Base-by-base conservation (phyloP, 1,284 basidiomycete genomes). In the Cutaneotrichosporon cutaneum region DNA sequence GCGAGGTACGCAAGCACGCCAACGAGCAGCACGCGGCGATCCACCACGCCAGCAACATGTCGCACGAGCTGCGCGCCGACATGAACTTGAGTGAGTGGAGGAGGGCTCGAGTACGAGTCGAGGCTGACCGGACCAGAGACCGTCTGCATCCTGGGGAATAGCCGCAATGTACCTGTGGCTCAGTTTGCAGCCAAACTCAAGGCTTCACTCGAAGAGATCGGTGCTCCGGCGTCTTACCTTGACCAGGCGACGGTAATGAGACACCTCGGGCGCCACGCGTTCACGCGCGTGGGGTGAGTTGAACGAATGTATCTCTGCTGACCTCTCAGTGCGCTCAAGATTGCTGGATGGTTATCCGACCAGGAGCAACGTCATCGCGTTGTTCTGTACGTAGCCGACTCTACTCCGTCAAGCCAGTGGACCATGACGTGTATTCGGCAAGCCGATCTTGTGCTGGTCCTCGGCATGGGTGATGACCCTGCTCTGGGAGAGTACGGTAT, bases 391-490 rank as follows among this genome's bases (percentile, higher is more conserved):
- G 92, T 97, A 24, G 94, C 90, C 3, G 93, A 97, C 78, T 92
- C 93, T 0, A 87, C 92, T 0, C 92, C 94, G 24, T 90, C 87
- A 58, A 93, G 90, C 65, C 88, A 91, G 22, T 97, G 94, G 94
- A 96, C 94, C n/a, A 88, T 94, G 78, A 97, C 93, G 0, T 96
- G 93, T 73, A 94, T 97, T 65, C 86, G 92, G 27, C 93, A 94
- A 86, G 96, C 96, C 14, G 95, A 99, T 80, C 94, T 89, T 73
- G 90, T 99, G 21, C 88, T 99, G 83, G 86, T 99, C 22, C 89
- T 99, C 36, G 94, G 94, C n/a, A 91, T 95, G 84, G 93, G 91
- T 2, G 92, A 95, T 67, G 94, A 97, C 77, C 90, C 92, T 0
- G 72, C 79, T 22, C 82, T 92, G 21, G 94, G 94, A 26, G 94